phyloP scores from a whole-genome alignment of 331 rosid species.

The Acacia pycnantha region DNA sequence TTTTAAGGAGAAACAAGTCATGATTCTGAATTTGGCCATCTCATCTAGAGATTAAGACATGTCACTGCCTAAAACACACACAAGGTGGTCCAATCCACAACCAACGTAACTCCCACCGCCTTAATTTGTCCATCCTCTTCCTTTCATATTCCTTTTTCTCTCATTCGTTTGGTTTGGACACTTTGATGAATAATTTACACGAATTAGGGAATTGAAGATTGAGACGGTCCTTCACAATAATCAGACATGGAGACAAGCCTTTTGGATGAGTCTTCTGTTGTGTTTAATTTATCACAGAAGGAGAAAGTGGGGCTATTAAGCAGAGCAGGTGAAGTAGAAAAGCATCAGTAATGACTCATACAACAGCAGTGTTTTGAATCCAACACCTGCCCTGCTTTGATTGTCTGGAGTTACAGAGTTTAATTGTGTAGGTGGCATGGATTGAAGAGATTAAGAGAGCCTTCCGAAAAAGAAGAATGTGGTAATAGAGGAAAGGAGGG shows the following conservation, averaged over 20 bases:
- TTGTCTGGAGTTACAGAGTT: neutral
- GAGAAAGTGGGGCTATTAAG: neutral
- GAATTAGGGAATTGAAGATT: neutral
- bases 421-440: neutral
- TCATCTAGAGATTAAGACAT: constrained; percentile 19
- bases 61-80: constrained; percentile 14
- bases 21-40: constrained; percentile 15
- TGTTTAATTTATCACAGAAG: neutral
- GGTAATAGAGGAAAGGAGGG: constrained; percentile 22
- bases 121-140: constrained; percentile 8
- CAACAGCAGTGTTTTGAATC: neutral
- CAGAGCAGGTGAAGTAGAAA: neutral
- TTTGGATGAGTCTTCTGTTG: neutral
- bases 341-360: neutral
- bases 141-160: neutral
- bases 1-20: too few relatives aligned
- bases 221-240: neutral
- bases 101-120: constrained; percentile 19
- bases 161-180: neutral
- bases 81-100: constrained; percentile 25
- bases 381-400: neutral
- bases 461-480: neutral
- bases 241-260: neutral
- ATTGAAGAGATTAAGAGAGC: neutral
- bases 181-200: neutral